phyloP scores from a whole-genome alignment of 768 basidiomycete species.

The Tylopilus rubrobrunneus region DNA sequence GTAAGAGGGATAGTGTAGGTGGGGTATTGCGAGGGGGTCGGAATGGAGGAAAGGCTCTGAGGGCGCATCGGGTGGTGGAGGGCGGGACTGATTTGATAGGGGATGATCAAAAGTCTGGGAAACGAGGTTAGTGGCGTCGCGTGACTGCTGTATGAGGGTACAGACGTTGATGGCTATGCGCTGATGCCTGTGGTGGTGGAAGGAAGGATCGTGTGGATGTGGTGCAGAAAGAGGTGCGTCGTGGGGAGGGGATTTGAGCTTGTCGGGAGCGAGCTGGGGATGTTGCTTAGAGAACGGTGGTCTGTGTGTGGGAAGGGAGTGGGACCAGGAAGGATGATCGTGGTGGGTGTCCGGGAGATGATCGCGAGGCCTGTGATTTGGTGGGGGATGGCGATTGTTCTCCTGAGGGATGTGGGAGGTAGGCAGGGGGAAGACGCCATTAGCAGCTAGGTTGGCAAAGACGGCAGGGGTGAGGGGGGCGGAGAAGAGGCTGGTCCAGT shows the following conservation, averaged over 20 bases:
- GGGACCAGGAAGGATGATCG: conserved; percentile 29
- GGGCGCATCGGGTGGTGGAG: conserved; percentile 10
- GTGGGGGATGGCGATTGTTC: conserved; percentile 24
- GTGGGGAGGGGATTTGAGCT: conserved; percentile 20
- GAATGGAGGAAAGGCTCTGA: conserved; percentile 12
- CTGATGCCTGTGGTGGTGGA: conserved; percentile 14
- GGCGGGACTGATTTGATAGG: conserved; percentile 12
- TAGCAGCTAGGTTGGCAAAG: conserved; percentile 59
- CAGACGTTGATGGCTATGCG: conserved; percentile 18
- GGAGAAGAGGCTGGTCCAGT: conserved; percentile 61
- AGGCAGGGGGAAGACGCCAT: conserved; percentile 47
- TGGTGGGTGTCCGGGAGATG: conserved; percentile 12
- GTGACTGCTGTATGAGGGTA: neutral
- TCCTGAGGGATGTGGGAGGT: conserved; percentile 24
- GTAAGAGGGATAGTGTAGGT: conserved; percentile 24
- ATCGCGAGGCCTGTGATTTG: conserved; percentile 9
- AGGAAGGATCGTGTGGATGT: conserved; percentile 7
- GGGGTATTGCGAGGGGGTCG: conserved; percentile 19
- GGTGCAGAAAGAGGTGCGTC: conserved; percentile 4
- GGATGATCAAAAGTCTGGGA: conserved; percentile 19
- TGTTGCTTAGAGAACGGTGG: conserved; percentile 29
- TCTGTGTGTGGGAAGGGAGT: conserved; percentile 24
- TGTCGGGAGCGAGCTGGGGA: conserved; percentile 22
- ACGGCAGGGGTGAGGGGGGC: conserved; percentile 56
- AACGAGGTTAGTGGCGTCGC: conserved; percentile 2